Conservation (phyloP, 2,329 filamentous ascomycete genomes). For the Diaporthe ampelina region DNA sequence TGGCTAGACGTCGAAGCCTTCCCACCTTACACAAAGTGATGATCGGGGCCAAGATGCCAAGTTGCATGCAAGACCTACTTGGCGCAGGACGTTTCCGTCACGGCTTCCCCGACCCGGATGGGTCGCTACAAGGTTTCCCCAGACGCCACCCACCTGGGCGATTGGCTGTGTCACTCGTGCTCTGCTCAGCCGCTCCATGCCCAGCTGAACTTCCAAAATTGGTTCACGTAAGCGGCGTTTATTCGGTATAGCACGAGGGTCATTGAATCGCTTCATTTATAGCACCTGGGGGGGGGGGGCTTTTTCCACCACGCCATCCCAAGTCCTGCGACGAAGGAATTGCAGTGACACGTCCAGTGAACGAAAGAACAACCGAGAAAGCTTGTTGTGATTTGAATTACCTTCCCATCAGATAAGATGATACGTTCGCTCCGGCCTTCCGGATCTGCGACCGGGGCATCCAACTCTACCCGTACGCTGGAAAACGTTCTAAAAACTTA, state of each 20-base stretch:
- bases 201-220: slow-evolving; percentile 23
- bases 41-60: slow-evolving; percentile 34
- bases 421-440: slow-evolving; percentile 18
- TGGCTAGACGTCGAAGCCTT: slow-evolving; percentile 9
- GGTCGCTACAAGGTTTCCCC: slow-evolving; percentile 27
- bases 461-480: background rate
- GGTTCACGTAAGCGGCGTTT: slow-evolving; percentile 28
- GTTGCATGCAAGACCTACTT: slow-evolving; percentile 33
- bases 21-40: slow-evolving; percentile 21
- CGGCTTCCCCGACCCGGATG: slow-evolving; percentile 23
- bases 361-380: background rate
- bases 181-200: slow-evolving; percentile 22
- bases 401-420: slow-evolving; percentile 7
- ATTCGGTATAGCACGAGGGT: slow-evolving; percentile 12
- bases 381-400: slow-evolving; percentile 13
- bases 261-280: background rate
- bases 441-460: background rate
- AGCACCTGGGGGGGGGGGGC: background rate
- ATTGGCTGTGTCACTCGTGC: slow-evolving; percentile 14
- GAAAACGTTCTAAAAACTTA: background rate
- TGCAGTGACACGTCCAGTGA: slow-evolving; percentile 18
- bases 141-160: slow-evolving; percentile 18
- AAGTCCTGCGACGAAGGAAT: slow-evolving; percentile 9
- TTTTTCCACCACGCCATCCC: background rate
- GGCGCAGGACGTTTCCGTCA: slow-evolving; percentile 30